phyloP scores from a whole-genome alignment of 2,329 filamentous ascomycete genomes.

The Aureobasidium sp. region DNA sequence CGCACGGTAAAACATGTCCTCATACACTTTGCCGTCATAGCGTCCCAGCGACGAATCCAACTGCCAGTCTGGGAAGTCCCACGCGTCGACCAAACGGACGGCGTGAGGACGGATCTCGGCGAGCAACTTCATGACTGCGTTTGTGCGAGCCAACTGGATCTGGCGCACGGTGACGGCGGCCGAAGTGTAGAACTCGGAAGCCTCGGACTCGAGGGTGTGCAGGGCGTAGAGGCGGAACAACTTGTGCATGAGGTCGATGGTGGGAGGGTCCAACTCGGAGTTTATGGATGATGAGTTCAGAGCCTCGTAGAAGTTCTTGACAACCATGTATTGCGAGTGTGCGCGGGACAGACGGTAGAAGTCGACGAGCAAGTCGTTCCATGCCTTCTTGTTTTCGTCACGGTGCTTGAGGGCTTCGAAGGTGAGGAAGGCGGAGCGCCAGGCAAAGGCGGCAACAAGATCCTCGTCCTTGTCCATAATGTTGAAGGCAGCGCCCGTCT shows the following conservation, averaged over 20 bases:
- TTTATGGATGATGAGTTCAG: constrained; percentile 51
- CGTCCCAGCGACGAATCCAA: constrained; percentile 64
- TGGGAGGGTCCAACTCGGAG: constrained; percentile 50
- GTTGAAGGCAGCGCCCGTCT: constrained; percentile 68
- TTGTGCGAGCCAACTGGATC: constrained; percentile 62
- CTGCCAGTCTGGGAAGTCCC: constrained; percentile 74
- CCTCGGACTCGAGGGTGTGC: constrained; percentile 61
- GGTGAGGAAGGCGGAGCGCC: constrained; percentile 66
- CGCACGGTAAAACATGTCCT: constrained; percentile 67
- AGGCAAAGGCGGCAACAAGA: constrained; percentile 66
- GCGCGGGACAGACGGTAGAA: constrained; percentile 71
- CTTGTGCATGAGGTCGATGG: constrained; percentile 54
- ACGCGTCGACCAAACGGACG: constrained; percentile 62
- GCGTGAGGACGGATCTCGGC: constrained; percentile 69
- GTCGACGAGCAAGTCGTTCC: constrained; percentile 71
- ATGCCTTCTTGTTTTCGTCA: constrained; percentile 67
- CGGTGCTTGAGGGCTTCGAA: constrained; percentile 70
- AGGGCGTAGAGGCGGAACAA: constrained; percentile 61
- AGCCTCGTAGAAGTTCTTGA: constrained; percentile 70
- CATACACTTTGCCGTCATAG: constrained; percentile 68
- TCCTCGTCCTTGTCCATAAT: constrained; percentile 64
- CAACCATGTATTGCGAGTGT: constrained; percentile 69
- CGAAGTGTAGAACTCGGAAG: constrained; percentile 65
- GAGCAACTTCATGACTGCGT: constrained; percentile 61
- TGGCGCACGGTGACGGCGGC: constrained; percentile 64